Base-by-base conservation (phyloP, 2,329 filamentous ascomycete genomes). In the Arachnopeziza araneosa region DNA sequence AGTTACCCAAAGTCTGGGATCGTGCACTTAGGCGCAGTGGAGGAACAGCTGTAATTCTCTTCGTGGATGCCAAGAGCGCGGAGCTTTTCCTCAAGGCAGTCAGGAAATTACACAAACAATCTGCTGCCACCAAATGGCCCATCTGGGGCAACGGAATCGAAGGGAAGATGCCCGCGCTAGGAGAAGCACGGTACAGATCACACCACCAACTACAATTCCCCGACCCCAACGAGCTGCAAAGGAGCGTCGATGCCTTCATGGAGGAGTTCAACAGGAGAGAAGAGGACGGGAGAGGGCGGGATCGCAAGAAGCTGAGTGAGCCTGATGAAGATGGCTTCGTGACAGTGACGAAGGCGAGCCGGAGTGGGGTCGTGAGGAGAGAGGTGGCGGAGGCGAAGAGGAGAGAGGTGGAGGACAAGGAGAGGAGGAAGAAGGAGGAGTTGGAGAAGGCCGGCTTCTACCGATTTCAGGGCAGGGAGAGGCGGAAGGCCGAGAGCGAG, bases 301-400 rank as follows among this genome's bases (percentile, higher is more conserved):
- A 76, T 71, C 86, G 84, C 76, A 78, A 83, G 58, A 78, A 88
- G 63, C 85, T 90, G 62, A 88, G 89, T 67, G 87, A 91, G 69
- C 91, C 93, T 0, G 95, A 99, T 73, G 93, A 91, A 70, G 95
- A 99, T 74, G 95, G 95, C 1, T 99, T 99, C 73, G 83, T 98
- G 54, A 98, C 93, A 2, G 95, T 99, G 24, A 89, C 87, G 1
- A 83, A 90, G 58, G 92, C 92, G 24, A 89, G 90, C 49, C 80
- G 88, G 60, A 81, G 81, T 7, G 89, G 88, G n/a, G 86, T 90
- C 1, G 92, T 90, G 1, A 83, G 87, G 58, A 81, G 86, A 63
- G 88, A 88, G 67, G 91, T 89, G 68, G 84, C 86, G 19, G 83
- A 86, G 70, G 83, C 85, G 67, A 80, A 80, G 58, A 78, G 75